Base-by-base conservation (phyloP, 129 eudicot species). In the Scalesia atractyloides region DNA sequence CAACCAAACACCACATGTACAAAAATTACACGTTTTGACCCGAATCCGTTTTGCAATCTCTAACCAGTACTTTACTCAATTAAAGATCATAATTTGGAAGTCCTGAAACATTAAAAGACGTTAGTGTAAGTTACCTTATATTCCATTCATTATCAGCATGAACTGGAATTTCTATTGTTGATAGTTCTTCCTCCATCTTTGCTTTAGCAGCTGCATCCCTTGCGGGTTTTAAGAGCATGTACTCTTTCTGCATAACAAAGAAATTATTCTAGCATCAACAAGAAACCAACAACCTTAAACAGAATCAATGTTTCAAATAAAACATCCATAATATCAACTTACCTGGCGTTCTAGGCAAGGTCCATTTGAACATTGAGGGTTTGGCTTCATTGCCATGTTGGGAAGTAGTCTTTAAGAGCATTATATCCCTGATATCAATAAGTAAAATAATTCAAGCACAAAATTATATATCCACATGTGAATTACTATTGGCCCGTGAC, bases 341-440 rank as follows among this genome's bases (percentile, higher is more conserved):
- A 89, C 98, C 96, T 93, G 98, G 64, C 95, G 84, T 70, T 87
- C 91, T 64, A 93, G 80, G 83, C 98, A 93, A 66, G 98, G 90
- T 70, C 92, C 82, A 69, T 93, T 93, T 68, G 98, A 84, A 82
- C 98, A 93, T 82, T 93, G 98, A 72, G 90, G 87, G 76, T 93
- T 93, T 78, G 98, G 98, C 84, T 86, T 93, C 98, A 93, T 93
- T 82, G 92, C 81, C 97, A 93, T 93, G 97, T 93, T 44, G 98
- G 98, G 73, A 93, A 93, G 82, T 16, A 93, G 78, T 93, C 98
- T 79, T 89, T 93, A 33, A 93, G 90, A 37, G 98, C 95, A 84
- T 93, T 93, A 76, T 93, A 93, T 39, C 98, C 98, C 98, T 93
- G 72, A 46, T 37, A 73, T 47, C 37, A 43, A 19, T 43, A 80